A percentile compares a stretch with the other conserved stretches of the same genome.
These are phyloP conservation scores for Quercus berberidifolia DNA, from an alignment of 306 rosid genomes.

Conservation along the genomic window DNA sequence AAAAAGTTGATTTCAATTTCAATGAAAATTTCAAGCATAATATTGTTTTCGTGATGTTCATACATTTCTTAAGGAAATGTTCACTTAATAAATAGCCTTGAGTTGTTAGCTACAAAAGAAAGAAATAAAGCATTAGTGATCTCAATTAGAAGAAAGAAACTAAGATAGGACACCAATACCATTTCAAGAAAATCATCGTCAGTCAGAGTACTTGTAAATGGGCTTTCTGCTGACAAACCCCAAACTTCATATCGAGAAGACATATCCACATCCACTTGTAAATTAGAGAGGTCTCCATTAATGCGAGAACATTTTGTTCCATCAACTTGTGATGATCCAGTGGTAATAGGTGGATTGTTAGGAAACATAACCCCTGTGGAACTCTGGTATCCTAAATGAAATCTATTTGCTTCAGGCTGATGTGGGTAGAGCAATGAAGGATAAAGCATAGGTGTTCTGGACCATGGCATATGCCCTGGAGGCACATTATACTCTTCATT, in stretches of 20 bases:
- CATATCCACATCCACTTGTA: constrained; percentile 35
- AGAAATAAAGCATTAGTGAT: not conserved
- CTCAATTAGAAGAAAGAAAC: not conserved
- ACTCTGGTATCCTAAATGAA: constrained; percentile 42
- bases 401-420: constrained; percentile 43
- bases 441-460: constrained; percentile 47
- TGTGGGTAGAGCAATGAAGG: constrained; percentile 45
- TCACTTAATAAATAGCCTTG: not conserved
- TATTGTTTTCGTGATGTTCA: not conserved
- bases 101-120: not conserved
- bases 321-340: constrained; percentile 33
- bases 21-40: not conserved
- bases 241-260: constrained; percentile 42
- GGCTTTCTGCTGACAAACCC: constrained; percentile 55
- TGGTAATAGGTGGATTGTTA: constrained; percentile 27
- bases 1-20: not conserved
- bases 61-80: not conserved
- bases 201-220: constrained; percentile 47
- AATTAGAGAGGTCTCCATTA: constrained; percentile 27
- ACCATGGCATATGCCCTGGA: constrained; percentile 44
- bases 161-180: constrained; percentile 34
- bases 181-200: constrained; percentile 78
- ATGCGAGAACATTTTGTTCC: constrained; percentile 35
- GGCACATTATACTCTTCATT: constrained; percentile 36
- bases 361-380: constrained; percentile 28